Conservation (phyloP, 228 moss, liverwort and hornwort genomes). For the Sphagnum magellanicum region DNA sequence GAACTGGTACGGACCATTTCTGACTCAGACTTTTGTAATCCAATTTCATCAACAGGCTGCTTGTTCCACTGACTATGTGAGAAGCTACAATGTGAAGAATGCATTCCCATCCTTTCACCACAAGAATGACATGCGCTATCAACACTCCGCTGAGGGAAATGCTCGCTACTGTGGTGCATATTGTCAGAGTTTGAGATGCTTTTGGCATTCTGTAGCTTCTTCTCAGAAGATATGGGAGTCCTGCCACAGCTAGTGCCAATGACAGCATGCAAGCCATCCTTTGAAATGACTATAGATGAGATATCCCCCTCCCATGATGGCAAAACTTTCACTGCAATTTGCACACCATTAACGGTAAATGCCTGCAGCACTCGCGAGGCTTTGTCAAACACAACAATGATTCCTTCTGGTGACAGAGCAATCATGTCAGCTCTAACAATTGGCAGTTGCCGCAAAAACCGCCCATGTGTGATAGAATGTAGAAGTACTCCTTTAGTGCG, state of each 20-base stretch:
- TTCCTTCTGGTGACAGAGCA: slow-evolving; percentile 71
- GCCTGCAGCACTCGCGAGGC: slow-evolving; percentile 50
- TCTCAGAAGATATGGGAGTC: slow-evolving; percentile 22
- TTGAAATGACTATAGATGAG: slow-evolving; percentile 62
- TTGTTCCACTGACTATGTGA: slow-evolving; percentile 1
- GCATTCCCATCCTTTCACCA: slow-evolving; percentile 26
- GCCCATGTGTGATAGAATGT: slow-evolving; percentile 72
- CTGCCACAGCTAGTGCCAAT: slow-evolving; percentile 60
- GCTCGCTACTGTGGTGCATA: slow-evolving; percentile 12
- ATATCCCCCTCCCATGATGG: slow-evolving; percentile 66
- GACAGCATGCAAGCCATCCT: slow-evolving; percentile 63
- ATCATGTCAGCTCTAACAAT: slow-evolving; percentile 62
- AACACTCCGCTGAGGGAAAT: slow-evolving; percentile 29
- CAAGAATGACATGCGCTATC: slow-evolving; percentile 31
- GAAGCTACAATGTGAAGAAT: slow-evolving; percentile 20
- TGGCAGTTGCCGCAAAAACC: slow-evolving; percentile 60
- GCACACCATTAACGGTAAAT: slow-evolving; percentile 71
- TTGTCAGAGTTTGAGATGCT: slow-evolving; percentile 13
- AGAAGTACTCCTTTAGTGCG: slow-evolving; percentile 64
- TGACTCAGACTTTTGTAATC: slow-evolving; percentile 25
- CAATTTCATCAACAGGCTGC: slow-evolving; percentile 10
- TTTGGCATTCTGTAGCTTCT: slow-evolving; percentile 14
- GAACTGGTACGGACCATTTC: not conserved
- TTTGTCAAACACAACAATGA: slow-evolving; percentile 69
- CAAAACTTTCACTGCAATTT: slow-evolving; percentile 48